Base-by-base conservation (phyloP, 1,139 yeast genomes). In the Sugiyamaella japonica region DNA sequence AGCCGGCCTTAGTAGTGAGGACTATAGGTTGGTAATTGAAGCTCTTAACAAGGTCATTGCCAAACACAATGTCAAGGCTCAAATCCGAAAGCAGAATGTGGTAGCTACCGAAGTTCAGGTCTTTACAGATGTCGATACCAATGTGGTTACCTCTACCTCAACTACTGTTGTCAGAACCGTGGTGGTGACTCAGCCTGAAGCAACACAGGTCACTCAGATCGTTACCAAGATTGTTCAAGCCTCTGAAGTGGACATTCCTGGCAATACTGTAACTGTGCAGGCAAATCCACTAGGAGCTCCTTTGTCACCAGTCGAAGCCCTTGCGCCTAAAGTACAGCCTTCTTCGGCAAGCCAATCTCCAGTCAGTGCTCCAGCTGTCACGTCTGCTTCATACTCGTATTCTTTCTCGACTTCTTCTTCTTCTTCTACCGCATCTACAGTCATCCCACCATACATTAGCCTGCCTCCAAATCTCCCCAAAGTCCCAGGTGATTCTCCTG, bases 101-200 rank as follows among this genome's bases (percentile, higher is more conserved):
- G 37, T 44, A 3, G 23, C 36, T 5, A 44, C 48, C 3, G 48
- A 16, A 13, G 38, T 36, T 15, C 47, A 41, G 4, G 17, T 32
- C 12, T 37, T 48, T 12, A 41, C 42, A 20, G 41, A 44, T 15
- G 38, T 40, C 6, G 12, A 34, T 20, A 34, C 31, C 12, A 15
- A 48, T n/a, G 39, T 41, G 31, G 44, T 17, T 16, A 32, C 34
- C 7, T 32, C 52, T 6, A 44, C 49, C 12, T 44, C 46, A 25
- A 29, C 50, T 2, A 47, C 50, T 20, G 44, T 50, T 16, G 16
- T 50, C 15, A 17, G 28, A 16, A 50, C 53, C 7, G 48, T 50
- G 2, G 23, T 50, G 37, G 53, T 50, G 12, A 43, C 49, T 25
- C 39, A 44, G 17, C 31, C 44, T 13, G 43, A 15, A 16, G 29